phyloP scores from a whole-genome alignment of 495 filamentous ascomycete genomes.

The Tricharina praecox region DNA sequence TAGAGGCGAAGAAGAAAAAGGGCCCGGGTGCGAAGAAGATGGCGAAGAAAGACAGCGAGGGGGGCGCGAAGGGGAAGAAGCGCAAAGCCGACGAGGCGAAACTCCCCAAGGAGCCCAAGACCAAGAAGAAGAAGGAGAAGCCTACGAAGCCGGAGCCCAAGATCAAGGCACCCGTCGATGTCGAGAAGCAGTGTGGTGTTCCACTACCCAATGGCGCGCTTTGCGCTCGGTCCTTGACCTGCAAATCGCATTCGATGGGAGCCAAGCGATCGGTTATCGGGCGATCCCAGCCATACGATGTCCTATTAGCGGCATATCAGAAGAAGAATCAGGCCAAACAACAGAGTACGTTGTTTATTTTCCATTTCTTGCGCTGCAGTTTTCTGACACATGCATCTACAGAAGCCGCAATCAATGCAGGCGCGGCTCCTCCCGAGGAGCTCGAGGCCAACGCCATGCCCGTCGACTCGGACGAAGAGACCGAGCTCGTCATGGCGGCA shows the following conservation, averaged over 20 bases:
- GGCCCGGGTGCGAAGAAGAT: constrained; percentile 45
- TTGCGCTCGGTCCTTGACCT: constrained; percentile 82
- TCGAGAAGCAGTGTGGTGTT: constrained; percentile 94
- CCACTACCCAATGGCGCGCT: constrained; percentile 62
- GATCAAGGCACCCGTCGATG: constrained; percentile 83
- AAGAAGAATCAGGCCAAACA: constrained; percentile 98
- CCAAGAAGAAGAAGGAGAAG: constrained; percentile 94
- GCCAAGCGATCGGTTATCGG: constrained; percentile 84
- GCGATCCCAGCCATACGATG: constrained; percentile 82
- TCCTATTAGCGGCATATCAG: constrained; percentile 83
- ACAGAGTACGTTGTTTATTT: constrained; percentile 48
- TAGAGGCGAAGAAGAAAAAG: no score
- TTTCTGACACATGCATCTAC: constrained; percentile 23
- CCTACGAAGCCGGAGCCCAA: constrained; percentile 77
- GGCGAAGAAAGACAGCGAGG: constrained; percentile 45
- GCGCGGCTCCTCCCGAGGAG: constrained; percentile 79
- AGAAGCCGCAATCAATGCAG: constrained; percentile 87
- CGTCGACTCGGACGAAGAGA: constrained; percentile 88
- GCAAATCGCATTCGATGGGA: constrained; percentile 94
- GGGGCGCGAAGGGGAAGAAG: constrained; percentile 70
- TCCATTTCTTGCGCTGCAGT: not conserved
- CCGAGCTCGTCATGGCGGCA: constrained; percentile 69
- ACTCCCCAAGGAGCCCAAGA: constrained; percentile 45
- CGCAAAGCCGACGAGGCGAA: constrained; percentile 60
- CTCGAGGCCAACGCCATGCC: constrained; percentile 52